Evolutionary conservation across 2,329 filamentous ascomycete genomes (phyloP).

Genomic region (Xenosphaeropsis pyriputrescens): DNA sequence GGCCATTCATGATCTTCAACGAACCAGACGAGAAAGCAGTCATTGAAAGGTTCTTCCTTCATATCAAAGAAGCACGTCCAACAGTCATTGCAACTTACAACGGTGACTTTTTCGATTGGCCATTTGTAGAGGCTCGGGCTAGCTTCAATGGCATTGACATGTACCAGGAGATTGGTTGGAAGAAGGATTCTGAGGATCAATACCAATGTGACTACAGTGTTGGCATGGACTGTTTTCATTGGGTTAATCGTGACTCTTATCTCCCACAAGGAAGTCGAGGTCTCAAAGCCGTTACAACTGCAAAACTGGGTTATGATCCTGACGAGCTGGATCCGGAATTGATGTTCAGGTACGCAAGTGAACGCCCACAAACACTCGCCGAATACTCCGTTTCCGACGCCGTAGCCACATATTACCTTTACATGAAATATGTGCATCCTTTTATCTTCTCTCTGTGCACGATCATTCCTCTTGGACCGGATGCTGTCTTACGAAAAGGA

Average conservation of each 20-base stretch:
- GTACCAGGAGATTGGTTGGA: constrained; percentile 97
- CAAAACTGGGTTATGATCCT: constrained; percentile 94
- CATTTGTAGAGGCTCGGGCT: constrained; percentile 86
- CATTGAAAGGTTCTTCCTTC: constrained; percentile 84
- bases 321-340: constrained; percentile 95
- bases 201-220: constrained; percentile 94
- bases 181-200: constrained; percentile 88
- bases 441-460: constrained; percentile 99
- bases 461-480: constrained; percentile 82
- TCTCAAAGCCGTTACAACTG: constrained; percentile 92
- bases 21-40: constrained; percentile 83
- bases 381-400: constrained; percentile 99
- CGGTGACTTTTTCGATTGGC: constrained; percentile 99
- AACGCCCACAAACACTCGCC: constrained; percentile 83
- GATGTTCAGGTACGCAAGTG: constrained; percentile 85
- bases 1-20: constrained; percentile 96
- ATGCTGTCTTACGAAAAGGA: constrained; percentile 87
- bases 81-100: constrained; percentile 99
- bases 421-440: constrained; percentile 99
- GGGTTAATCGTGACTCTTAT: constrained; percentile 98
- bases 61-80: constrained; percentile 86
- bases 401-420: constrained; percentile 95
- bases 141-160: constrained; percentile 95
- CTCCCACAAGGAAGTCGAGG: constrained; percentile 93
- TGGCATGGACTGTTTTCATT: constrained; percentile 98